phyloP scores from a whole-genome alignment of 495 filamentous ascomycete genomes.

The Mycothermus thermophilus region DNA sequence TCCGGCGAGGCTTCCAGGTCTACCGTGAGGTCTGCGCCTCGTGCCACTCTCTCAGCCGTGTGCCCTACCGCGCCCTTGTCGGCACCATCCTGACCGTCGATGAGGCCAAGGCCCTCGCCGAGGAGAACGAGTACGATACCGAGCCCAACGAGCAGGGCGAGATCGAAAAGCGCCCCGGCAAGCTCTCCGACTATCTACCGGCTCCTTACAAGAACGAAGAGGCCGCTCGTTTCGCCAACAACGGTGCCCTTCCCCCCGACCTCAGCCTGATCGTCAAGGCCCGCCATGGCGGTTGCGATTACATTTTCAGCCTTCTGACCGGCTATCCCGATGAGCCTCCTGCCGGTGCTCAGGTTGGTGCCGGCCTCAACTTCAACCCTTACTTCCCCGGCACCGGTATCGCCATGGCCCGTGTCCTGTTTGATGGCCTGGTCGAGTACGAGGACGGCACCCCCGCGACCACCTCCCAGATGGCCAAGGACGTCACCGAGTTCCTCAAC shows the following conservation, averaged over 20 bases:
- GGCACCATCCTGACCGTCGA: slow-evolving; percentile 88
- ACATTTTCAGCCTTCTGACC: slow-evolving; percentile 94
- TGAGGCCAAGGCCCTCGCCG: slow-evolving; percentile 91
- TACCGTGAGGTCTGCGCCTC: slow-evolving; percentile 97
- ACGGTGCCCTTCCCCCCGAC: slow-evolving; percentile 93
- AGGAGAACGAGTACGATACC: slow-evolving; percentile 96
- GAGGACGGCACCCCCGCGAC: slow-evolving; percentile 91
- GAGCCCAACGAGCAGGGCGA: slow-evolving; percentile 97
- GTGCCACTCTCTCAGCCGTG: slow-evolving; percentile 89
- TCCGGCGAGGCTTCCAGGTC: slow-evolving; percentile 98
- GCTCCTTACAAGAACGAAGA: slow-evolving; percentile 96
- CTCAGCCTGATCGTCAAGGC: slow-evolving; percentile 96
- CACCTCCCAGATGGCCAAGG: slow-evolving; percentile 99
- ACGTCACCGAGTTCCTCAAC: slow-evolving; percentile 96
- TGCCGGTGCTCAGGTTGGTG: slow-evolving; percentile 63
- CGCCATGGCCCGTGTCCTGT: slow-evolving; percentile 96
- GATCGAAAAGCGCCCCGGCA: slow-evolving; percentile 94
- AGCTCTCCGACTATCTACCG: slow-evolving; percentile 94
- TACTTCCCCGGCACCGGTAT: slow-evolving; percentile 99
- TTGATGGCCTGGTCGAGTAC: slow-evolving; percentile 96
- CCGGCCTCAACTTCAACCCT: slow-evolving; percentile 97
- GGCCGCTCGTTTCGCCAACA: slow-evolving; percentile 94
- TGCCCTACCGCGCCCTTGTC: slow-evolving; percentile 88
- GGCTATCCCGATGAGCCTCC: slow-evolving; percentile 96
- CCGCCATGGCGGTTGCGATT: slow-evolving; percentile 94